Conservation (phyloP, 768 basidiomycete species). For the Pilatotrama ljubarskyi region DNA sequence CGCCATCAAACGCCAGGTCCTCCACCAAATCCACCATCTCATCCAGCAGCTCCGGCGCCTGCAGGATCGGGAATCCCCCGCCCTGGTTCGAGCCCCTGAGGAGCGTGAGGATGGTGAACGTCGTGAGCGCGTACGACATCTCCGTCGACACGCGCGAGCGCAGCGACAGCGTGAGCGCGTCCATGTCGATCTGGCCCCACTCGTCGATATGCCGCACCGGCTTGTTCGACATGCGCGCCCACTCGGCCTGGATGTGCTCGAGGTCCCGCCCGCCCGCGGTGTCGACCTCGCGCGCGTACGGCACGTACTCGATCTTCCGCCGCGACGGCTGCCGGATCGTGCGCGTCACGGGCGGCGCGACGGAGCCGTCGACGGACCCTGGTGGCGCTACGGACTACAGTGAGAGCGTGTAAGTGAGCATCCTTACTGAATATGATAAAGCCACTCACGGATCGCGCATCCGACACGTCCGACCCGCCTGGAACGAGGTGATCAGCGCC, state of each 20-base stretch:
- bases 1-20: conserved; percentile 70
- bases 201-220: conserved; percentile 74
- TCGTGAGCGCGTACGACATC: conserved; percentile 87
- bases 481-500: conserved; percentile 11
- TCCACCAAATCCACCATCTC: conserved; percentile 87
- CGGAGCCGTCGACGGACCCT: conserved; percentile 1
- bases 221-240: conserved; percentile 50
- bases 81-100: conserved; percentile 52
- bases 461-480: conserved; percentile 31
- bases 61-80: conserved; percentile 69
- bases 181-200: conserved; percentile 88
- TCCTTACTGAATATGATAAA: not conserved
- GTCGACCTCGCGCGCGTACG: conserved; percentile 72
- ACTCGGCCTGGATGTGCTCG: conserved; percentile 62
- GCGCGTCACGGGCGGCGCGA: conserved; percentile 11
- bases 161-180: conserved; percentile 90
- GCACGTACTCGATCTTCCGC: conserved; percentile 87
- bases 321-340: conserved; percentile 39
- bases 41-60: conserved; percentile 79
- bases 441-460: conserved; percentile 21
- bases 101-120: conserved; percentile 77
- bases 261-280: conserved; percentile 84
- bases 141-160: conserved; percentile 84
- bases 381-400: conserved; percentile 27
- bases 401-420: not conserved